Conservation (phyloP, 495 filamentous ascomycete genomes). For the Xylaria scruposa region DNA sequence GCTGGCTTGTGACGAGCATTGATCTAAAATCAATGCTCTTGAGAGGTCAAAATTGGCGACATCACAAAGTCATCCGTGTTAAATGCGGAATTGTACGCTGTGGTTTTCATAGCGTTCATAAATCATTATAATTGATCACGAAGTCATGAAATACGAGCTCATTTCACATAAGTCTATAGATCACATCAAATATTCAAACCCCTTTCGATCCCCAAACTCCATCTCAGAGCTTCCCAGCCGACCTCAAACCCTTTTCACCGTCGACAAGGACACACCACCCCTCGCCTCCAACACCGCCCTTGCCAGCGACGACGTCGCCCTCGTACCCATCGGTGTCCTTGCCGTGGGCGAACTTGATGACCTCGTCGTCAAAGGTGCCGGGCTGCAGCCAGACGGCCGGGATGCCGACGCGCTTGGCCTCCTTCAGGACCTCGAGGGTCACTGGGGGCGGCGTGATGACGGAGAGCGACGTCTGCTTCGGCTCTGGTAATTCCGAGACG, state of each 20-base stretch:
- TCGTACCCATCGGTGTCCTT: conserved; percentile 59
- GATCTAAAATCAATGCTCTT: neutral
- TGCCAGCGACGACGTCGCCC: conserved; percentile 69
- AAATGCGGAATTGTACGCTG: too few relatives aligned
- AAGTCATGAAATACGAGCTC: neutral
- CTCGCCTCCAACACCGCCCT: conserved; percentile 70
- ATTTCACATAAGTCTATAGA: neutral
- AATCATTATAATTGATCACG: neutral
- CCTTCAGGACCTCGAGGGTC: conserved; percentile 71
- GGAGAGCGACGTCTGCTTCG: conserved; percentile 74
- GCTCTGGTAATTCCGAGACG: conserved; percentile 66
- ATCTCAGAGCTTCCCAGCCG: conserved; percentile 56
- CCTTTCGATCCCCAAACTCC: neutral
- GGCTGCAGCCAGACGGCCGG: conserved; percentile 91
- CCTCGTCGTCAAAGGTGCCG: conserved; percentile 79
- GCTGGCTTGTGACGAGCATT: neutral
- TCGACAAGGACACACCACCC: conserved; percentile 94
- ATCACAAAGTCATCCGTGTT: too few relatives aligned
- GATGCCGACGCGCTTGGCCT: conserved; percentile 81
- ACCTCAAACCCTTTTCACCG: conserved; percentile 73
- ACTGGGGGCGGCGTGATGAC: conserved; percentile 87
- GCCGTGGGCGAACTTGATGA: conserved; percentile 70
- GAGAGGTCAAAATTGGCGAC: neutral
- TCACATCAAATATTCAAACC: neutral
- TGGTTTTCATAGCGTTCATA: neutral